Conservation (phyloP, 164 flowering plant species). For the Macadamia integrifolia region DNA sequence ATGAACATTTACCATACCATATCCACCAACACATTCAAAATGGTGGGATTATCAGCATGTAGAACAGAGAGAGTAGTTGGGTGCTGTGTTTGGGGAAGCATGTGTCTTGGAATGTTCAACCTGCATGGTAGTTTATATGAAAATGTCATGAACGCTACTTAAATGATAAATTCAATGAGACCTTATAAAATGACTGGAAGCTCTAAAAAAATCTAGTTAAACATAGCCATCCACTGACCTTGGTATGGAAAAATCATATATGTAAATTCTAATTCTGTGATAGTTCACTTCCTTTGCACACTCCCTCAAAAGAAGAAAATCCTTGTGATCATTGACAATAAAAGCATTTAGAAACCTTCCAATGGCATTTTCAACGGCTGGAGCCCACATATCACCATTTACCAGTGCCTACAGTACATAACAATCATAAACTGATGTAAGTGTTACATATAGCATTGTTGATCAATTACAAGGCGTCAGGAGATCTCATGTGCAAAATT, state of each 20-base stretch:
- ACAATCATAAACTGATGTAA: background rate
- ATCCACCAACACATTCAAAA: conserved; percentile 86
- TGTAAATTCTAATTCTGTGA: conserved; percentile 55
- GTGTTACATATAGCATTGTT: background rate
- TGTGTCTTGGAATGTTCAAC: conserved; percentile 63
- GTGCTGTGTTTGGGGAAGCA: conserved; percentile 82
- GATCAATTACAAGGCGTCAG: background rate
- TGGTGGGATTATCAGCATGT: conserved; percentile 60
- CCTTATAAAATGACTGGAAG: background rate
- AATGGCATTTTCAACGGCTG: conserved; percentile 77
- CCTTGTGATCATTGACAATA: conserved; percentile 80
- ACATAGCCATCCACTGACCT: conserved; percentile 29
- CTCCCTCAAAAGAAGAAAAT: conserved; percentile 54
- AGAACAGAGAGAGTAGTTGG: conserved; percentile 72
- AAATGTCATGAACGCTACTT: background rate
- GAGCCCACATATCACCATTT: conserved; percentile 70
- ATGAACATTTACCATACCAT: conserved; percentile 36
- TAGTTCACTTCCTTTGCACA: conserved; percentile 77
- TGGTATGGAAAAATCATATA: conserved; percentile 76
- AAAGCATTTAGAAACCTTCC: conserved; percentile 85
- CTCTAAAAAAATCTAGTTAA: too few relatives aligned
- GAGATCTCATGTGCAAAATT: background rate
- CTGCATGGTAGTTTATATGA: conserved; percentile 26
- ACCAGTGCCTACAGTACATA: conserved; percentile 49
- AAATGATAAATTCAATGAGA: background rate